Conservation (phyloP, 139 green algal genomes). For the Astrephomene gubernaculifera region DNA sequence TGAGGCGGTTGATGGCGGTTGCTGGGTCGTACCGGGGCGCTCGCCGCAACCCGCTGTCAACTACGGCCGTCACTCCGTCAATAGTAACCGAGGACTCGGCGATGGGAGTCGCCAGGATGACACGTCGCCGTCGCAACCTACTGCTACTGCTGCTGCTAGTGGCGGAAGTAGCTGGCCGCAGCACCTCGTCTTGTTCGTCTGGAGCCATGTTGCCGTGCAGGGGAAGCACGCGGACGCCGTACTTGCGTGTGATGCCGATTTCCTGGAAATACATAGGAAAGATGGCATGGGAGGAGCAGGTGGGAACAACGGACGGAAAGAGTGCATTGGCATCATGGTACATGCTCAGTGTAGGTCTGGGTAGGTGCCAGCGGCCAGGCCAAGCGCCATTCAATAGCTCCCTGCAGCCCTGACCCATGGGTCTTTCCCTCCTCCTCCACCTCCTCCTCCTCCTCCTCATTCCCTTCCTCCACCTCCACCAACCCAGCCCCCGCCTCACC, state of each 20-base stretch:
- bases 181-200: slow-evolving; percentile 64
- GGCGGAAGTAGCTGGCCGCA: slow-evolving; percentile 37
- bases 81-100: slow-evolving; percentile 77
- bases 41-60: slow-evolving; percentile 71
- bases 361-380: too few relatives aligned
- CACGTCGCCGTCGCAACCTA: slow-evolving; percentile 44
- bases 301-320: too few relatives aligned
- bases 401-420: too few relatives aligned
- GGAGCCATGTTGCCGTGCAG: slow-evolving; percentile 72
- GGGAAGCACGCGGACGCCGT: slow-evolving; percentile 51
- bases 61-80: slow-evolving; percentile 73
- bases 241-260: neutral
- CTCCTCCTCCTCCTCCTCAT: neutral
- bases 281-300: too few relatives aligned
- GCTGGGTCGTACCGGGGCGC: slow-evolving; percentile 53
- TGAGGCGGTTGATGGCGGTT: slow-evolving; percentile 60
- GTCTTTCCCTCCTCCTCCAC: too few relatives aligned
- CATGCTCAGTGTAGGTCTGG: too few relatives aligned
- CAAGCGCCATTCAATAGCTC: too few relatives aligned
- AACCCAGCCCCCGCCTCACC: neutral
- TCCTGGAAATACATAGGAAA: neutral
- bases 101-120: slow-evolving; percentile 78
- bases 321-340: too few relatives aligned
- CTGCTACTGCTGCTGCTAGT: neutral
- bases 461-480: neutral